Evolutionary conservation across 768 basidiomycete species (phyloP), one percentile per base, ranked within the genome.

Genomic region (Lactifluus volemus): DNA sequence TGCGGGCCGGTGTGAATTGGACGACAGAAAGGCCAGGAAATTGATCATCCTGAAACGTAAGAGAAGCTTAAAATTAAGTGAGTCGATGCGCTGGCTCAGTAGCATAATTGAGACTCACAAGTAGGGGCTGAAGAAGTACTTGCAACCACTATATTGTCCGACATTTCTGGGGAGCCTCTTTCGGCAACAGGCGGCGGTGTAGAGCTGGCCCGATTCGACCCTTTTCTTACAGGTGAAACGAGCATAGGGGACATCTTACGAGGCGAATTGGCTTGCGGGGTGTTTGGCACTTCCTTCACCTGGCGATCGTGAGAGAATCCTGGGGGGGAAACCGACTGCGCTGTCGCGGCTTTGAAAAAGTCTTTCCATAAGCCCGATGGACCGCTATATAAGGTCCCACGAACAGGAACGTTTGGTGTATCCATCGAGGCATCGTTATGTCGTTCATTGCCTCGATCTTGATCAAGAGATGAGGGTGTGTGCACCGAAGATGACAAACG

Each of bases 301-400:
- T 19, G 29, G 42, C 49, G 6, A 17, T 5, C 39, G n/a, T 14
- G 47, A 49, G 56, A 29, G 12, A 38, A 15, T 32, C 6, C 29
- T 38, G 51, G 34, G 21, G 39, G 56, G 8, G 52, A 48, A n/a
- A 8, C 32, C 15, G 30, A 15, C 48, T 53, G 38, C 45, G 38
- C 32, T 48, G 19, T 36, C 15, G 51, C 15, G n/a, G 49, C 53
- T 25, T 41, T 61, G 55, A 29, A 62, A 12, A 62, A 57, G 49
- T 55, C 56, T 52, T 64, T 64, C 55, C 47, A 63, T 14, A 58
- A 54, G 5, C 63, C 63, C 19, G 12, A 47, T 41, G 51, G 52
- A 14, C 64, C 61, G n/a, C 61, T 47, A 55, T 58, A 59, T 19
- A 63, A 54, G 14, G 61, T 57, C 7, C 64, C 64, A 25, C 56